phyloP scores from a whole-genome alignment of 768 basidiomycete genomes.

The Lyophyllum semitale region DNA sequence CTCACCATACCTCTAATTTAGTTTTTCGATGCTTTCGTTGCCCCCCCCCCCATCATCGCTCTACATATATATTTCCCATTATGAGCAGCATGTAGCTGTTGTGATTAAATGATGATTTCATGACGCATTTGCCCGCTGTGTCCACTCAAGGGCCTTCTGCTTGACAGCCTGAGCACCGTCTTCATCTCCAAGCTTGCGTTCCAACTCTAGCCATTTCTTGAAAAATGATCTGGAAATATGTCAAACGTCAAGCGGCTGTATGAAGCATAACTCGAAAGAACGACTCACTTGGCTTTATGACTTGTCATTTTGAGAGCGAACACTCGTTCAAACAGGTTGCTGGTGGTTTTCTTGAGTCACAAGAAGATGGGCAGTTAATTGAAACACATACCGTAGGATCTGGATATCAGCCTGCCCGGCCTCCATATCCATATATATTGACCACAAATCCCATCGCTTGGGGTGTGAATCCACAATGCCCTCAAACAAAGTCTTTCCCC shows the following conservation, averaged over 20 bases:
- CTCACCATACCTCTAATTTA: conserved; percentile 38
- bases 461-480: conserved; percentile 95
- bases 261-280: neutral
- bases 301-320: conserved; percentile 86
- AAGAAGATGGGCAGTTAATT: neutral
- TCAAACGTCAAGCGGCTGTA: conserved; percentile 7
- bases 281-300: conserved; percentile 91
- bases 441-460: conserved; percentile 95
- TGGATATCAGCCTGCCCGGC: conserved; percentile 78
- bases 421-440: conserved; percentile 96
- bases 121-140: conserved; percentile 57
- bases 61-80: conserved; percentile 36
- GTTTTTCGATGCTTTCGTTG: conserved; percentile 30
- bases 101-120: conserved; percentile 26
- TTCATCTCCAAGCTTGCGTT: conserved; percentile 84
- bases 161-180: conserved; percentile 82
- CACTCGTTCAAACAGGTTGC: conserved; percentile 86
- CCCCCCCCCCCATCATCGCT: conserved; percentile 24
- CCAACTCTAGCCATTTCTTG: conserved; percentile 95
- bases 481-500: conserved; percentile 95
- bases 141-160: conserved; percentile 90
- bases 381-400: conserved; percentile 59
- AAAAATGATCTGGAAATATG: conserved; percentile 72
- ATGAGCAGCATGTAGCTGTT: conserved; percentile 31
- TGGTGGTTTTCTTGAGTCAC: conserved; percentile 26